phyloP scores from a whole-genome alignment of 2,329 filamentous ascomycete species.

The Paracamarosporium sp. region DNA sequence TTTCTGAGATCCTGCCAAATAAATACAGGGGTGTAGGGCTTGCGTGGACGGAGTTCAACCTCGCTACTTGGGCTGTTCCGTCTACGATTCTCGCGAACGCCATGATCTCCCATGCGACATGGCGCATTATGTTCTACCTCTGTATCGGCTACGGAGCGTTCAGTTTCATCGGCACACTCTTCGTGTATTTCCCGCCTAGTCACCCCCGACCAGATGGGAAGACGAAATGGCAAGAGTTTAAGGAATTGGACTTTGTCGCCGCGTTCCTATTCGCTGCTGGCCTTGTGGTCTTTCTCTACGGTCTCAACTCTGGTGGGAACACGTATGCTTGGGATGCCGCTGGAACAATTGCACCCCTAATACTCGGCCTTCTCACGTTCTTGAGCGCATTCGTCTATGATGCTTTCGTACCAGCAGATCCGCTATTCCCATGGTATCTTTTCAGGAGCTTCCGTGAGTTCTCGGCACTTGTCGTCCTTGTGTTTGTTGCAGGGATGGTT shows the following conservation, averaged over 20 bases:
- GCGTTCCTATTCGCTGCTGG: slow-evolving; percentile 53
- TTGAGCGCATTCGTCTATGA: slow-evolving; percentile 24
- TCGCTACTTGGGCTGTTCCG: slow-evolving; percentile 36
- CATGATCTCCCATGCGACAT: slow-evolving; percentile 40
- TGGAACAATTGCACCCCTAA: slow-evolving; percentile 32
- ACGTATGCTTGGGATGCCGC: slow-evolving; percentile 34
- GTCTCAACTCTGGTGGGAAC: slow-evolving; percentile 52
- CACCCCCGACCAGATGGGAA: slow-evolving; percentile 46
- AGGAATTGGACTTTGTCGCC: slow-evolving; percentile 52
- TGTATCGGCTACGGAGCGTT: slow-evolving; percentile 54
- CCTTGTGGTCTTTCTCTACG: slow-evolving; percentile 52
- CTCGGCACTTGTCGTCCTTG: slow-evolving; percentile 35
- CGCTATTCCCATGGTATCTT: slow-evolving; percentile 36
- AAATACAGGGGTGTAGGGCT: slow-evolving; percentile 35
- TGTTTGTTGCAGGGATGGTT: slow-evolving; percentile 37
- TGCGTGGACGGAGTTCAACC: slow-evolving; percentile 29
- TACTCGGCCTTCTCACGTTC: slow-evolving; percentile 27
- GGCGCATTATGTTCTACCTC: slow-evolving; percentile 49
- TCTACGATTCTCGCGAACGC: slow-evolving; percentile 50
- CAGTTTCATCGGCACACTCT: slow-evolving; percentile 49
- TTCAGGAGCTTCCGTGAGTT: slow-evolving; percentile 34
- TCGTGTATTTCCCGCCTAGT: slow-evolving; percentile 58
- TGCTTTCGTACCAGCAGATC: slow-evolving; percentile 25
- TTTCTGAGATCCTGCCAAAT: slow-evolving; percentile 27
- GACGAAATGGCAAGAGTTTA: slow-evolving; percentile 34